phyloP scores from a whole-genome alignment of 2,329 filamentous ascomycete genomes.

The Penicillium sclerotiorum region DNA sequence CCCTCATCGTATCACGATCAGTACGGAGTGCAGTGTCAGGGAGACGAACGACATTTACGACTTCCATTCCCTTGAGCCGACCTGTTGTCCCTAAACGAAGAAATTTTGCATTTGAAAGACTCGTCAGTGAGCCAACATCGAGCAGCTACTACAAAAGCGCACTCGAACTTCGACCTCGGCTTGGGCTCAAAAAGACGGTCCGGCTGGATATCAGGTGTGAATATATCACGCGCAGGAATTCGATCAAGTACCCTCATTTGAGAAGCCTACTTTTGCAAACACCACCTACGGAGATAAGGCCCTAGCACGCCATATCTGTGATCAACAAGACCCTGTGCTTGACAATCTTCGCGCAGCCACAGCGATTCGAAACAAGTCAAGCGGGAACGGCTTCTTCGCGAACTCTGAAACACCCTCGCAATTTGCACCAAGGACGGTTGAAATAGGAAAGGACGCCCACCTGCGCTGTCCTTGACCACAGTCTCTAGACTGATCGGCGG shows the following conservation, averaged over 20 bases:
- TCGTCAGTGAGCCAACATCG: neutral
- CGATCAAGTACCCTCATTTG: no score
- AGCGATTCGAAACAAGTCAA: neutral
- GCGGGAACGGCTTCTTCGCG: neutral
- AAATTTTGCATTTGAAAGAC: neutral
- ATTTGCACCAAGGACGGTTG: conserved; percentile 3
- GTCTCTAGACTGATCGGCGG: conserved; percentile 34
- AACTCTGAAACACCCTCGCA: neutral
- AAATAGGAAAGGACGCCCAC: conserved; percentile 11
- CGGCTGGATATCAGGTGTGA: no score
- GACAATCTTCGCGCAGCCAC: neutral
- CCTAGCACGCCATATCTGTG: no score
- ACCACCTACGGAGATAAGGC: no score
- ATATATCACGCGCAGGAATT: no score
- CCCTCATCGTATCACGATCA: conserved; percentile 3
- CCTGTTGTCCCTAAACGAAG: neutral
- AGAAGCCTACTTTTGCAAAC: no score
- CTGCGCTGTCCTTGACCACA: conserved; percentile 34
- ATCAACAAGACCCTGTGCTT: neutral
- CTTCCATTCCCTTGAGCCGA: neutral
- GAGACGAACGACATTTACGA: conserved; percentile 1
- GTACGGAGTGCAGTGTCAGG: neutral
- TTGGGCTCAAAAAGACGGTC: neutral
- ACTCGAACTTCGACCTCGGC: conserved; percentile 7
- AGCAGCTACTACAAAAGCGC: conserved; percentile 12